Percentiles rank a stretch among this genome's conserved stretches.
Conservation (phyloP, 352 stramenopile species). For the Globisporangium barbulae region DNA sequence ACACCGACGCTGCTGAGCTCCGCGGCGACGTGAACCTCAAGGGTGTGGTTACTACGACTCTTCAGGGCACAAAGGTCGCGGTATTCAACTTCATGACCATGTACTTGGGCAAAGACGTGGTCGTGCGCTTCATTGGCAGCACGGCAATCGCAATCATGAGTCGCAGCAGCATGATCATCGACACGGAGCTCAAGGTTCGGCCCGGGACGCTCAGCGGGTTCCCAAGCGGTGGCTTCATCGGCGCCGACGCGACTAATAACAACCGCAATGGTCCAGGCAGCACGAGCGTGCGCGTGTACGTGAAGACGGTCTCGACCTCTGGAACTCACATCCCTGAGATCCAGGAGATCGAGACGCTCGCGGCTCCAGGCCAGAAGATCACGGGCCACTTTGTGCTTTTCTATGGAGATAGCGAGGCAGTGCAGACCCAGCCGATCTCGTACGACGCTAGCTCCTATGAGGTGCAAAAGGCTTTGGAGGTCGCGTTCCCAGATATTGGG, state of each 20-base stretch:
- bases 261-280: conserved; percentile 94
- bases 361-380: conserved; percentile 81
- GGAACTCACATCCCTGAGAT: conserved; percentile 88
- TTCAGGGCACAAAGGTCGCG: conserved; percentile 84
- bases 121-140: conserved; percentile 82
- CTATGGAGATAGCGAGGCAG: conserved; percentile 20
- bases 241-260: conserved; percentile 56
- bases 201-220: conserved; percentile 93
- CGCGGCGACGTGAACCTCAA: conserved; percentile 56
- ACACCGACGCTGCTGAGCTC: conserved; percentile 56
- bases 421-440: conserved; percentile 45
- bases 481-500: conserved; percentile 45
- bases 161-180: conserved; percentile 89
- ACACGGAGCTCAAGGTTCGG: conserved; percentile 74
- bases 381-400: conserved; percentile 72
- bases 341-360: conserved; percentile 86
- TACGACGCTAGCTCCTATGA: conserved; percentile 75
- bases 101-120: conserved; percentile 80
- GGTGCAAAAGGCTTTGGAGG: conserved; percentile 52
- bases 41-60: conserved; percentile 59
- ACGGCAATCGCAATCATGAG: conserved; percentile 89
- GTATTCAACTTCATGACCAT: conserved; percentile 97
- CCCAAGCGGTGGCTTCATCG: conserved; percentile 86
- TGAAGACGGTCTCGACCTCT: conserved; percentile 90
- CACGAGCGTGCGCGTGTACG: conserved; percentile 85